Evolutionary conservation across 1,284 basidiomycete genomes (phyloP).

Genomic region (Trametes pubescens): DNA sequence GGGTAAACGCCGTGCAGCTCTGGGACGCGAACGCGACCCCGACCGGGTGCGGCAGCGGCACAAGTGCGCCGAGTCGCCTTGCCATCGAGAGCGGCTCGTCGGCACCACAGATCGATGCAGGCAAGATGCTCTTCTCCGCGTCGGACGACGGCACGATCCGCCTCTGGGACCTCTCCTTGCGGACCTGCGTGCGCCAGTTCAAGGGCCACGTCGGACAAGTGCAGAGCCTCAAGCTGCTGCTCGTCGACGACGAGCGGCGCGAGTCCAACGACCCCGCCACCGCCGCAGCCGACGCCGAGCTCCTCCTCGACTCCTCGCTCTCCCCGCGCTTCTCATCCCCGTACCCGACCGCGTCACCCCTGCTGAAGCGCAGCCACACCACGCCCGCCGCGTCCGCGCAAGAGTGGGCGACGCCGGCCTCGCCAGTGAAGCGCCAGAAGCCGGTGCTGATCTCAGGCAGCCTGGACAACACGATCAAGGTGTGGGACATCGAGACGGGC

Average conservation of each 20-base stretch:
- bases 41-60: slow-evolving; percentile 44
- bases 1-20: slow-evolving; percentile 95
- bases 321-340: neutral
- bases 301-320: slow-evolving; percentile 22
- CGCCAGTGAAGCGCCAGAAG: slow-evolving; percentile 43
- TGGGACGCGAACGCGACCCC: slow-evolving; percentile 79
- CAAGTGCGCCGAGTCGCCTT: slow-evolving; percentile 31
- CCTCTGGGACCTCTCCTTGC: slow-evolving; percentile 90
- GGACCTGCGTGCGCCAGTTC: slow-evolving; percentile 87
- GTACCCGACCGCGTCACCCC: slow-evolving; percentile 5
- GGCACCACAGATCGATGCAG: slow-evolving; percentile 69
- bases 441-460: slow-evolving; percentile 90
- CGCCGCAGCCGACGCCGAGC: slow-evolving; percentile 29
- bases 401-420: neutral
- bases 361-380: slow-evolving; percentile 18
- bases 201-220: slow-evolving; percentile 95
- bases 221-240: slow-evolving; percentile 86
- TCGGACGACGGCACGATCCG: slow-evolving; percentile 95
- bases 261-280: slow-evolving; percentile 20
- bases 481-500: slow-evolving; percentile 95
- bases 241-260: slow-evolving; percentile 37
- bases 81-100: slow-evolving; percentile 44
- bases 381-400: neutral
- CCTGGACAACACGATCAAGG: slow-evolving; percentile 95
- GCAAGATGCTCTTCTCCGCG: slow-evolving; percentile 96